phyloP scores from a whole-genome alignment of 805 yeast genomes.

The Candida schatavii region DNA sequence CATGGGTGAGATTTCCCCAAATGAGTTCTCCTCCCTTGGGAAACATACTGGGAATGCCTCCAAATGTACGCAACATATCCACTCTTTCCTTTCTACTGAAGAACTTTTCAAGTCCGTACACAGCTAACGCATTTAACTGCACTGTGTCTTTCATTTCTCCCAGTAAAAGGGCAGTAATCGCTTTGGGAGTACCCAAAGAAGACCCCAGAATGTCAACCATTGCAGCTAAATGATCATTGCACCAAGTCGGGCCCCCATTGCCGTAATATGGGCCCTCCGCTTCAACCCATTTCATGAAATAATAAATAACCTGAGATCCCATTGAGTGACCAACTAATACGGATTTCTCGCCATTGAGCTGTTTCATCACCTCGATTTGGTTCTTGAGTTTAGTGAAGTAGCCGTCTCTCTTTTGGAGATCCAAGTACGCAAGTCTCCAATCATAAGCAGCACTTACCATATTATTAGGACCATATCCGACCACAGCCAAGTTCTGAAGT shows the following conservation, averaged over 20 bases:
- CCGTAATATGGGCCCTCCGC: slow-evolving; percentile 80
- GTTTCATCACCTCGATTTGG: slow-evolving; percentile 62
- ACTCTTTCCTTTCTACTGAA: slow-evolving; percentile 86
- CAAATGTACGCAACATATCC: slow-evolving; percentile 80
- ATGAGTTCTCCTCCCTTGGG: slow-evolving; percentile 92
- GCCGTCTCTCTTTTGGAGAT: slow-evolving; percentile 81
- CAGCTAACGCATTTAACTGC: slow-evolving; percentile 87
- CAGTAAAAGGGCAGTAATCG: slow-evolving; percentile 85
- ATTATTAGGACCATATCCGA: slow-evolving; percentile 89
- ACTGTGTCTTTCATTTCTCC: slow-evolving; percentile 99
- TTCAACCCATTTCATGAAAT: slow-evolving; percentile 95
- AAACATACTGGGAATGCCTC: slow-evolving; percentile 93
- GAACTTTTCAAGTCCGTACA: slow-evolving; percentile 91
- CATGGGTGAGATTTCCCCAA: slow-evolving; percentile 73
- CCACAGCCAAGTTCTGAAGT: slow-evolving; percentile 88
- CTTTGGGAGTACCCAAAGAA: slow-evolving; percentile 91
- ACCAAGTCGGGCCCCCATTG: slow-evolving; percentile 90
- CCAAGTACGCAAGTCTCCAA: slow-evolving; percentile 91
- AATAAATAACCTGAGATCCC: slow-evolving; percentile 90
- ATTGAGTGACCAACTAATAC: slow-evolving; percentile 90
- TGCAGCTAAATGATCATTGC: slow-evolving; percentile 77
- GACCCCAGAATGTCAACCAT: slow-evolving; percentile 88
- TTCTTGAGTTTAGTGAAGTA: slow-evolving; percentile 76
- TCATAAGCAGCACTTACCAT: slow-evolving; percentile 93
- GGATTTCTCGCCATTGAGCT: slow-evolving; percentile 58